These are phyloP conservation scores for Triadica sebifera DNA, from an alignment of 345 rosid species.

Conservation along the genomic window DNA sequence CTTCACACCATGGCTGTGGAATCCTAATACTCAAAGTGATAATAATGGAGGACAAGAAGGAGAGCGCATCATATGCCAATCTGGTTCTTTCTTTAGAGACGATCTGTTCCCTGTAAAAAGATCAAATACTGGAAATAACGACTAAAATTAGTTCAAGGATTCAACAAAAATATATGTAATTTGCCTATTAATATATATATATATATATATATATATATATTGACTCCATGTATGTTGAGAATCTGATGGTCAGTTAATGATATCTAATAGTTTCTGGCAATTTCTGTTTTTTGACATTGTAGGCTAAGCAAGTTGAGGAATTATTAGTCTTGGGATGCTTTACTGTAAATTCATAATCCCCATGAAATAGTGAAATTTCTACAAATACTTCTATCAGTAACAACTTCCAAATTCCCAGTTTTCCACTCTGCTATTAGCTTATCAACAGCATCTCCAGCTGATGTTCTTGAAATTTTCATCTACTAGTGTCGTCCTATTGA, in stretches of 20 bases:
- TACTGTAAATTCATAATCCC: slow-evolving; percentile 47
- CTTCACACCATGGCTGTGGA: too few species aligned
- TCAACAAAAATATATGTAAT: too few species aligned
- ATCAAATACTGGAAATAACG: too few species aligned
- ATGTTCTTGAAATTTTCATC: slow-evolving; percentile 45
- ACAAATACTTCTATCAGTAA: slow-evolving; percentile 29
- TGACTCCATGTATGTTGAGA: too few species aligned
- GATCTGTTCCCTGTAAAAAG: too few species aligned
- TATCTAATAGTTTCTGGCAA: slow-evolving; percentile 8
- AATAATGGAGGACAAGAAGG: too few species aligned
- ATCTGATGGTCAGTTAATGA: not conserved
- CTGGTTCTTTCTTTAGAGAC: too few species aligned
- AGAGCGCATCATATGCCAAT: too few species aligned
- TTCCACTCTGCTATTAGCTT: slow-evolving; percentile 56
- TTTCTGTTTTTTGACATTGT: slow-evolving; percentile 35
- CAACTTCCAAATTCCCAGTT: slow-evolving; percentile 13
- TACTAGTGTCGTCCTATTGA: slow-evolving; percentile 39
- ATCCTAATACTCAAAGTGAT: too few species aligned
- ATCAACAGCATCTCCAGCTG: slow-evolving; percentile 59
- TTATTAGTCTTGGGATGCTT: slow-evolving; percentile 37
- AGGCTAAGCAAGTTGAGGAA: slow-evolving; percentile 22
- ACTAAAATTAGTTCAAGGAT: too few species aligned
- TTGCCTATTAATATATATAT: too few species aligned
- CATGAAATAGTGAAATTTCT: slow-evolving; percentile 48
- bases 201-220: too few species aligned